Evolutionary conservation across 2,329 filamentous ascomycete species (phyloP), one percentile per base, ranked within the genome.

Genomic region (Ceratocystis cacaofunesta): DNA sequence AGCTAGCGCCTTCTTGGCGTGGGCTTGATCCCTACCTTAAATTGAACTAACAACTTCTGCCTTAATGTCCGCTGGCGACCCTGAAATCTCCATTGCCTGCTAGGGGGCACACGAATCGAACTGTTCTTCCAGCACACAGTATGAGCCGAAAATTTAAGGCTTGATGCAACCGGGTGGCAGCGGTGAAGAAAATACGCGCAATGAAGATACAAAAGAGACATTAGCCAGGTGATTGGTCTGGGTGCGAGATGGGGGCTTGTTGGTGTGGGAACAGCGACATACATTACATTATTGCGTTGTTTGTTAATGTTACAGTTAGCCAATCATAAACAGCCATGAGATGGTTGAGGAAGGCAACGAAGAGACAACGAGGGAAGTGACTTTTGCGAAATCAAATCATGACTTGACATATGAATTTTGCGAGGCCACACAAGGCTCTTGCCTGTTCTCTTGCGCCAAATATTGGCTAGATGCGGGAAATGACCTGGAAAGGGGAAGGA

Each of bases 51-150:
- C 28, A 36, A 36, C 55, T 36, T 58, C 15, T 22, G 55, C 8
- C 55, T 58, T 58, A 58, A 58, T 58, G 30, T 58, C 55, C 55
- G 55, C 19, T 36, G 28, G 55, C 19, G 55, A 58, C 55, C 55
- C 55, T 58, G 55, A 58, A 58, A 58, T 58, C 55, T 58, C 55
- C 55, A 58, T 36, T n/a, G 22, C 55, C 25, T 58, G 25, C 28
- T n/a, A 32, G 55, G 55, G 28, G 30, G 17, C 28, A 30, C 8
- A 58, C 17, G 55, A 17, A 8, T 30, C n/a, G 6, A 7, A n/a
- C 17, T 10, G 17, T 58, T n/a, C 32, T 36, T n/a, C 15, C 28
- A 7, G 32, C 28, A 32, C 55, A 36, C 55, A 36, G 7, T 32
- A 8, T 12, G 17, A 10, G 28, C 12, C 32, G 17, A 36, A 5